Evolutionary conservation across 805 yeast species (phyloP), one percentile per base, ranked within the genome.

Genomic region (Scheffersomyces ergatensis): DNA sequence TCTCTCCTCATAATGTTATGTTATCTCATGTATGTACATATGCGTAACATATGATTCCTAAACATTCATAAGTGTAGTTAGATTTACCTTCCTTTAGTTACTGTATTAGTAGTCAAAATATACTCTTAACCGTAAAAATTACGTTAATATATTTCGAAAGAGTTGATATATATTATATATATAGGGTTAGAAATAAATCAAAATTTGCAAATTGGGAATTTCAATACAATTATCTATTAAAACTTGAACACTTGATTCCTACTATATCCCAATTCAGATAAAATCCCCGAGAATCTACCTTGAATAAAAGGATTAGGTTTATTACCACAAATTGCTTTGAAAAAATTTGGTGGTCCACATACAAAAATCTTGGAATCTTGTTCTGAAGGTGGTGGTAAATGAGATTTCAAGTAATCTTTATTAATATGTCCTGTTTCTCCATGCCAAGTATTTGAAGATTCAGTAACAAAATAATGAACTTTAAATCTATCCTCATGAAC

Each of bases 351-450:
- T 34, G 97, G 97, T 34, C 96, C 97, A 67, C 97, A 89, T 40
- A 89, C 64, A 57, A 90, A 77, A 50, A 90, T 70, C 71, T 83
- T 85, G 44, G 78, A 67, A 50, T 79, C 80, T 27, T n/a, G n/a
- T n/a, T 65, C 70, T 31, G 79, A 57, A 20, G 87, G 72, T 38
- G 71, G 68, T 33, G 93, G 89, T 51, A 84, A 71, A 54, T 75
- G 69, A 38, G 72, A 67, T 52, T 75, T 72, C 63, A 89, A 68
- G 50, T 85, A 69, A 32, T 85, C 93, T 37, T 78, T 75, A 31
- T 93, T 85, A 41, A 89, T 80, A 53, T 79, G 88, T 20, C 97
- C 97, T 34, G 70, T 71, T 41, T 80, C 79, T 39, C 93, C 93
- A 23, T 59, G 59, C 96, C 96, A 89, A 54, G 67, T 65, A 46